phyloP scores from a whole-genome alignment of 441 rosid species.

The Daphne laureola region DNA sequence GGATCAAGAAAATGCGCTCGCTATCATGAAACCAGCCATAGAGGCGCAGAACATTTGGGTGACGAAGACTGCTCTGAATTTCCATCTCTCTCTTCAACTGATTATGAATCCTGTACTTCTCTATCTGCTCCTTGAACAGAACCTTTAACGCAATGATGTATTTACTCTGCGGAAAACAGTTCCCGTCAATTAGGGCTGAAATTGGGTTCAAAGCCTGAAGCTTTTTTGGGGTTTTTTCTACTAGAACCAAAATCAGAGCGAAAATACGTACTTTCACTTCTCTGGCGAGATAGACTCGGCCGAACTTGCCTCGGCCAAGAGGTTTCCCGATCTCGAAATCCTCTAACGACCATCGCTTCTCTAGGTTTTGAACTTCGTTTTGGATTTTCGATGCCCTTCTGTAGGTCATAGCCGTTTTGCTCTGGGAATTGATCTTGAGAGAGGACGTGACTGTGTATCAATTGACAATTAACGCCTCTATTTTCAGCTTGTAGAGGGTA shows the following conservation, averaged over 20 bases:
- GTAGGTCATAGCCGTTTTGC: too few species aligned
- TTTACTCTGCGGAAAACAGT: slow-evolving; percentile 36
- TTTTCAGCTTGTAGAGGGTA: too few species aligned
- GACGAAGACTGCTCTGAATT: slow-evolving; percentile 64
- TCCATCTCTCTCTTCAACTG: slow-evolving; percentile 89
- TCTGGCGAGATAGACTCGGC: slow-evolving; percentile 70
- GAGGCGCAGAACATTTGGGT: slow-evolving; percentile 71
- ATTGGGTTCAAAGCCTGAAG: too few species aligned
- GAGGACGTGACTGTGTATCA: too few species aligned
- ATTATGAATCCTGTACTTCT: slow-evolving; percentile 70
- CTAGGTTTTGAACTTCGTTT: too few species aligned
- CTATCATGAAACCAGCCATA: slow-evolving; percentile 81
- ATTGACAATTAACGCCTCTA: too few species aligned
- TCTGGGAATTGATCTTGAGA: too few species aligned
- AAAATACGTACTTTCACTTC: slow-evolving; percentile 35
- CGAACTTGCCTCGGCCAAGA: slow-evolving; percentile 67
- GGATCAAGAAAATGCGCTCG: slow-evolving; percentile 70
- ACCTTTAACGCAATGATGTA: slow-evolving; percentile 77
- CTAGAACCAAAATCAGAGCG: not conserved
- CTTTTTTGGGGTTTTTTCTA: too few species aligned
- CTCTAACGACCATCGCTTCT: slow-evolving; percentile 32
- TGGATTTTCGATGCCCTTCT: too few species aligned
- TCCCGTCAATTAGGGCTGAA: not conserved
- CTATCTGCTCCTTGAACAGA: slow-evolving; percentile 79
- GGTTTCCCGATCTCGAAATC: slow-evolving; percentile 79